Evolutionary conservation across 1,284 basidiomycete species (phyloP), one percentile per base, ranked within the genome.

Genomic region (Testicularia cyperi): DNA sequence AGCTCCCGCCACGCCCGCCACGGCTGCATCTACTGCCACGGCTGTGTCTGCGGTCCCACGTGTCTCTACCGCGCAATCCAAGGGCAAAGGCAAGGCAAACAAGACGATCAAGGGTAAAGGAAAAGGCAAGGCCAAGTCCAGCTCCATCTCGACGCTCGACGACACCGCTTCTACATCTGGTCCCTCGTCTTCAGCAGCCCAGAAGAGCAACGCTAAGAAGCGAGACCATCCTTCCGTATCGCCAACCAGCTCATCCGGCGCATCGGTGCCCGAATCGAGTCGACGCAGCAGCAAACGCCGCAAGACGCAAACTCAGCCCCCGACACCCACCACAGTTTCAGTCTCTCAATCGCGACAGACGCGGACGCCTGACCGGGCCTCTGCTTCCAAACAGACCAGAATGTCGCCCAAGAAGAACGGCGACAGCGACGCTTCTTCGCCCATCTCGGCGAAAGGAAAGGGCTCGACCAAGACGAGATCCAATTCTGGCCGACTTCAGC

Each of bases 241-340:
- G 25, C 8, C 25, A 8, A 26, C 25, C 8, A 26, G 25, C 25
- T n/a, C n/a, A n/a, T n/a, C n/a, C n/a, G n/a, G n/a, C n/a, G n/a
- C n/a, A n/a, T n/a, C n/a, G n/a, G 25, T 26, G 8, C 25, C 25
- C 25, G 25, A 26, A 26, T 26, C 25, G 8, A 14, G 37, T 19
- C 41, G 43, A 23, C 36, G 31, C 19, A 58, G 47, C 34, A 44
- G 20, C 30, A 58, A 58, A 38, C 47, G 55, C 19, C 55, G 39
- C 18, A 58, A 48, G 44, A 39, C 38, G n/a, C 14, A 31, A 14
- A n/a, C 44, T 6, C 29, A 41, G 33, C 16, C 54, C 15, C 26
- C 23, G 16, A 12, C 33, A 19, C 30, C 43, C 10, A 35, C 8
- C 26, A 37, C n/a, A n/a, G n/a, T n/a, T n/a, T n/a, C n/a, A n/a